Percentiles rank a stretch among this genome's conserved stretches.
phyloP scores from a whole-genome alignment of 208 protist genomes.

The Acanthamoeba royreba region DNA sequence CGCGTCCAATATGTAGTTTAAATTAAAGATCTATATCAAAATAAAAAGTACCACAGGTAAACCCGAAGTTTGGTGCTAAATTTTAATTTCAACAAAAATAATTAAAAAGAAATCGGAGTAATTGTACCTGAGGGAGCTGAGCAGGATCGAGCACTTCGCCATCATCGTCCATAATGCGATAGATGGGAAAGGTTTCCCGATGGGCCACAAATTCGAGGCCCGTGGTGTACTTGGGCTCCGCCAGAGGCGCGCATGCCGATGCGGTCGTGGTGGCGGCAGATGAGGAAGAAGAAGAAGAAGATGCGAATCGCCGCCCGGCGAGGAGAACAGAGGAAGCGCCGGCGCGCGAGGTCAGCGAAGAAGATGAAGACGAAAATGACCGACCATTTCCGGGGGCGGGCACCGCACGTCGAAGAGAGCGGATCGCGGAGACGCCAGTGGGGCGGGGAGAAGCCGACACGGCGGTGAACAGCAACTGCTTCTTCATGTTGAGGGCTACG shows the following conservation, averaged over 20 bases:
- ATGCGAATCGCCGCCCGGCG: no score
- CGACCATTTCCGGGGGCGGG: not conserved
- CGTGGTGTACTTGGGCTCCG: not conserved
- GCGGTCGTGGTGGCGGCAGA: no score
- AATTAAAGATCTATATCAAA: not conserved
- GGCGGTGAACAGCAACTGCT: not conserved
- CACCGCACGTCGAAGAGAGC: not conserved
- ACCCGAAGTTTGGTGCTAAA: not conserved
- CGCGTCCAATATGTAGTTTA: no score
- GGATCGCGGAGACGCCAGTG: not conserved
- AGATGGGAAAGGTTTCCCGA: conserved; percentile 49
- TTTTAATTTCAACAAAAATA: not conserved
- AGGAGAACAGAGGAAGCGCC: no score
- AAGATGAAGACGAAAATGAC: not conserved
- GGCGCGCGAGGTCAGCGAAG: no score
- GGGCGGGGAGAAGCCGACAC: not conserved
- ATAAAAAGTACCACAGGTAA: not conserved
- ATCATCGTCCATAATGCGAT: conserved; percentile 70
- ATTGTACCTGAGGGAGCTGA: conserved; percentile 63
- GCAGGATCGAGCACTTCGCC: conserved; percentile 57
- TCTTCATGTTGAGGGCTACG: not conserved
- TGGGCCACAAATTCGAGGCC: not conserved
- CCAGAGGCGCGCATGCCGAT: not conserved
- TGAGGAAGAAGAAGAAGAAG: no score
- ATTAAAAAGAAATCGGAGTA: not conserved